These are phyloP conservation scores for Phytopythium ostracodes DNA, from an alignment of 352 stramenopile genomes.

Conservation along the genomic window DNA sequence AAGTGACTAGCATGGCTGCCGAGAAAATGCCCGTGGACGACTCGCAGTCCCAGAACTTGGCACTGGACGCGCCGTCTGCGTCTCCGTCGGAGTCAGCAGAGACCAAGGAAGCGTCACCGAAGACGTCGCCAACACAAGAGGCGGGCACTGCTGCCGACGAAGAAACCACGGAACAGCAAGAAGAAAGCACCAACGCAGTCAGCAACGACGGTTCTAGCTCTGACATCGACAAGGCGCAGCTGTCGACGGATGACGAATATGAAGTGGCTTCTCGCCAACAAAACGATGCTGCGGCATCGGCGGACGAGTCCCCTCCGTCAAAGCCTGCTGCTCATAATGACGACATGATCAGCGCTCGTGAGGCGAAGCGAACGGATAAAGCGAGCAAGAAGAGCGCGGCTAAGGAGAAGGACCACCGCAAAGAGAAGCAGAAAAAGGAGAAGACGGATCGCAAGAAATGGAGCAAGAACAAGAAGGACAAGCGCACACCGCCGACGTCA, in stretches of 20 bases:
- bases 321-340: not conserved
- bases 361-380: slow-evolving; percentile 1
- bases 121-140: not conserved
- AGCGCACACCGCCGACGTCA: slow-evolving; percentile 37
- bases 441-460: slow-evolving; percentile 52
- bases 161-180: not conserved
- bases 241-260: slow-evolving; percentile 5
- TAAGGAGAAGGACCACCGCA: slow-evolving; percentile 23
- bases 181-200: not conserved
- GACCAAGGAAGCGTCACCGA: not conserved
- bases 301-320: not conserved
- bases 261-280: not conserved
- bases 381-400: slow-evolving; percentile 26
- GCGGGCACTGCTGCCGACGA: not conserved
- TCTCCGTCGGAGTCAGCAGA: not conserved
- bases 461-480: slow-evolving; percentile 52
- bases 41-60: not conserved
- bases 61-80: not conserved
- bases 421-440: slow-evolving; percentile 58
- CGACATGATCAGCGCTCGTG: too few relatives aligned
- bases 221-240: slow-evolving; percentile 15
- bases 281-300: not conserved
- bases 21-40: not conserved
- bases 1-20: not conserved
- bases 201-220: slow-evolving; percentile 19